A percentile compares a stretch with the other conserved stretches of the same genome.
phyloP scores from a whole-genome alignment of 495 filamentous ascomycete genomes.

The Daldinia caldariorum region DNA sequence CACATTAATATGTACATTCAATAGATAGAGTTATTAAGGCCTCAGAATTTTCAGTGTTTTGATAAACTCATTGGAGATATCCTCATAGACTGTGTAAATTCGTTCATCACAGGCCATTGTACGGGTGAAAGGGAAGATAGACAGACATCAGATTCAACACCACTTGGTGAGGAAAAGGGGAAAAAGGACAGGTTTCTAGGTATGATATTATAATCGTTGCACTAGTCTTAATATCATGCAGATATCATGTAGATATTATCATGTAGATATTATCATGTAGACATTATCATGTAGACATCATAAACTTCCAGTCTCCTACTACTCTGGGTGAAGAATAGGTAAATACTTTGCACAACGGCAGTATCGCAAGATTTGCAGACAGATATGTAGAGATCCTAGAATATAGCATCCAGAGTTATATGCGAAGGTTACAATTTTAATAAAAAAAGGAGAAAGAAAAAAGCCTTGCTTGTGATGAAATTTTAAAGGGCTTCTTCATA shows the following conservation, averaged over 20 bases:
- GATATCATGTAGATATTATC: too few species aligned
- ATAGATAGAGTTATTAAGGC: constrained; percentile 32
- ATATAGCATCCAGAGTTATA: background rate
- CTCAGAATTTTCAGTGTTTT: constrained; percentile 53
- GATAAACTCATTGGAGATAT: constrained; percentile 45
- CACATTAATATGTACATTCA: background rate
- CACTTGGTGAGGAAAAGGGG: background rate
- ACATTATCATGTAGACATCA: background rate
- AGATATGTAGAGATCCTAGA: background rate
- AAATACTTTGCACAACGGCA: background rate
- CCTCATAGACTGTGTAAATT: constrained; percentile 48
- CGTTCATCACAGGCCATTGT: constrained; percentile 47
- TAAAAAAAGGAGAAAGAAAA: background rate
- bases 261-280: too few species aligned
- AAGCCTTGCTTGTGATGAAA: background rate
- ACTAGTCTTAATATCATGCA: background rate
- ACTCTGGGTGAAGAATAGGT: background rate
- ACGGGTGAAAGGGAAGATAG: background rate
- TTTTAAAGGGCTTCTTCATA: background rate
- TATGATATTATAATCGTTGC: background rate
- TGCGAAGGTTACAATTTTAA: background rate
- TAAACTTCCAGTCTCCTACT: background rate
- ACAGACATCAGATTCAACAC: background rate
- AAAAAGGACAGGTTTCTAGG: background rate
- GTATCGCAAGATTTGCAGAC: background rate